Evolutionary conservation across 2,329 filamentous ascomycete genomes (phyloP).

Genomic region (Ophioceras dolichostomum): DNA sequence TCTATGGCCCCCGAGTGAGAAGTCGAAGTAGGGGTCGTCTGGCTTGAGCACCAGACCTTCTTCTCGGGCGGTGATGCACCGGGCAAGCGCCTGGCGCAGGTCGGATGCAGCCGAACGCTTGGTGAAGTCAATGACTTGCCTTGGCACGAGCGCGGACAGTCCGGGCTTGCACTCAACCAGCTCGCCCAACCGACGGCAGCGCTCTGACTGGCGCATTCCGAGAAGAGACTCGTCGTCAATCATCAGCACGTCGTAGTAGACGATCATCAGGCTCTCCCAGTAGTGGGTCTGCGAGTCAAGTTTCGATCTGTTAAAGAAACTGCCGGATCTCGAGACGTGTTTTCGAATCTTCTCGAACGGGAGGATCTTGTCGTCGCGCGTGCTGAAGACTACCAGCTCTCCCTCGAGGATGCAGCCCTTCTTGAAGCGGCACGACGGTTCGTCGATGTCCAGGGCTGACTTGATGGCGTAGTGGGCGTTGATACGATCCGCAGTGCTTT

Average conservation of each 20-base stretch:
- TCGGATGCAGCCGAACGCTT: slow-evolving; percentile 33
- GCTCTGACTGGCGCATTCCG: slow-evolving; percentile 39
- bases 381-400: slow-evolving; percentile 69
- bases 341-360: slow-evolving; percentile 76
- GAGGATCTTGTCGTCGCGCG: slow-evolving; percentile 51
- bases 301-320: slow-evolving; percentile 48
- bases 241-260: slow-evolving; percentile 47
- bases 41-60: slow-evolving; percentile 79
- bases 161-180: slow-evolving; percentile 43
- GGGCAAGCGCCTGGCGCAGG: slow-evolving; percentile 54
- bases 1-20: slow-evolving; percentile 16
- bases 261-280: slow-evolving; percentile 47
- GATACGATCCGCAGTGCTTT: slow-evolving; percentile 62
- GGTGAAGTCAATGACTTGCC: slow-evolving; percentile 56
- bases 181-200: slow-evolving; percentile 45
- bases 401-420: slow-evolving; percentile 68
- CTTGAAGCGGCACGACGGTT: slow-evolving; percentile 43
- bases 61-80: slow-evolving; percentile 49
- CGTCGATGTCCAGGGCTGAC: slow-evolving; percentile 50
- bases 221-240: slow-evolving; percentile 41
- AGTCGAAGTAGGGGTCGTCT: slow-evolving; percentile 65
- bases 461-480: slow-evolving; percentile 51
- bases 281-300: slow-evolving; percentile 51
- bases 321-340: slow-evolving; percentile 62
- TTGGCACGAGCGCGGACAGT: slow-evolving; percentile 52